phyloP scores from a whole-genome alignment of 2,329 filamentous ascomycete genomes.

The Capronia americana region DNA sequence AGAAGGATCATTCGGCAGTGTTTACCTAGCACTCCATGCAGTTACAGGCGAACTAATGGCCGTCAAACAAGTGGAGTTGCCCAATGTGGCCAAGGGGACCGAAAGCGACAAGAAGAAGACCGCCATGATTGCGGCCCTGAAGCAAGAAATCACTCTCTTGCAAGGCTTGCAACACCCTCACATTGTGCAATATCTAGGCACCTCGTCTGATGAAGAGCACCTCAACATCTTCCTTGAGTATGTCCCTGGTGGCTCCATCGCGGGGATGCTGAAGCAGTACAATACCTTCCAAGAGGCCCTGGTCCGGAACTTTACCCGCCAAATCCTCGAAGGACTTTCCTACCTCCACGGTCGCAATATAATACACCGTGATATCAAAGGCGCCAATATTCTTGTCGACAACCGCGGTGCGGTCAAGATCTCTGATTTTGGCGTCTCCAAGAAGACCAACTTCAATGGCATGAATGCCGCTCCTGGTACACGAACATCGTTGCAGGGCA shows the following conservation, averaged over 20 bases:
- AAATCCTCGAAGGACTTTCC: slow-evolving; percentile 89
- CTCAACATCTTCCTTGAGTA: slow-evolving; percentile 99
- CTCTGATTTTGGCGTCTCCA: slow-evolving; percentile 97
- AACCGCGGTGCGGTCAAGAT: slow-evolving; percentile 99
- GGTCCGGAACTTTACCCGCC: slow-evolving; percentile 93
- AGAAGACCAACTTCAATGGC: slow-evolving; percentile 53
- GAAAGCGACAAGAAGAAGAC: slow-evolving; percentile 91
- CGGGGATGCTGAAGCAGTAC: slow-evolving; percentile 98
- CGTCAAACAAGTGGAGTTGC: slow-evolving; percentile 96
- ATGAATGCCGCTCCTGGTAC: slow-evolving; percentile 77
- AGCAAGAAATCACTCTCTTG: slow-evolving; percentile 92
- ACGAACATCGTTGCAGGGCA: slow-evolving; percentile 84
- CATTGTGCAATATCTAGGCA: slow-evolving; percentile 97
- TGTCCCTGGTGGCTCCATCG: slow-evolving; percentile 94
- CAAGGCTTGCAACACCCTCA: slow-evolving; percentile 94
- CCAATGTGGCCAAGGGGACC: slow-evolving; percentile 75
- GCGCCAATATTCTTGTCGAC: slow-evolving; percentile 97
- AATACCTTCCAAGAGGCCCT: slow-evolving; percentile 91
- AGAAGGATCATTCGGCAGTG: slow-evolving; percentile 93
- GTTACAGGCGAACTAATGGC: slow-evolving; percentile 97
- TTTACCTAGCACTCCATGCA: slow-evolving; percentile 92
- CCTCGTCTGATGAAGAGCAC: slow-evolving; percentile 85
- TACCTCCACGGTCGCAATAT: slow-evolving; percentile 95
- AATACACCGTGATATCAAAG: slow-evolving; percentile 98
- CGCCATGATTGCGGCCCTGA: slow-evolving; percentile 96